Percentiles rank a stretch among this genome's conserved stretches.
phyloP scores from a whole-genome alignment of 768 basidiomycete genomes.

The Nidula microcarpa region DNA sequence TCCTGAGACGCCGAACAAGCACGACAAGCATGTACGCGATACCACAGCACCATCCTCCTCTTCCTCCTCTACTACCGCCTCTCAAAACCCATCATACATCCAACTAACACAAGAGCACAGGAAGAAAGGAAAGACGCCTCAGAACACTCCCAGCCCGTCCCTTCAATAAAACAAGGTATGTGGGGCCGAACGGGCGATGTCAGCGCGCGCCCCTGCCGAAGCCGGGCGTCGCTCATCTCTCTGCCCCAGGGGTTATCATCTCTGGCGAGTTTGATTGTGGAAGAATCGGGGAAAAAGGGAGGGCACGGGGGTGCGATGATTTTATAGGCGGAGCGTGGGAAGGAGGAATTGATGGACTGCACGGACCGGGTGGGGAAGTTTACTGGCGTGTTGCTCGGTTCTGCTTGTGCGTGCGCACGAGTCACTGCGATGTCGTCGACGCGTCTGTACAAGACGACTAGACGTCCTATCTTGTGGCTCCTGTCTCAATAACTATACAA shows the following conservation, averaged over 20 bases:
- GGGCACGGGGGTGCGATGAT: neutral
- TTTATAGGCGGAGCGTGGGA: neutral
- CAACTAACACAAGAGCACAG: neutral
- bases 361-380: neutral
- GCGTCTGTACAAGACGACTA: no score
- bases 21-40: no score
- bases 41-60: no score
- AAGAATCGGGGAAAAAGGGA: slow-evolving; percentile 28
- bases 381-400: no score
- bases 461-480: no score
- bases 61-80: no score
- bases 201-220: slow-evolving; percentile 21
- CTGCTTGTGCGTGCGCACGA: no score
- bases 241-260: slow-evolving; percentile 40
- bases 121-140: slow-evolving; percentile 27
- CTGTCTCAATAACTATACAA: no score
- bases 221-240: slow-evolving; percentile 32
- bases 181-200: slow-evolving; percentile 47
- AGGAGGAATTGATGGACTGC: neutral
- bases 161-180: slow-evolving; percentile 40
- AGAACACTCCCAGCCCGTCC: slow-evolving; percentile 39
- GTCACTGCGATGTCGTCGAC: no score
- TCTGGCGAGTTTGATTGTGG: slow-evolving; percentile 44
- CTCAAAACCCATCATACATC: no score
- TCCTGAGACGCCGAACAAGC: no score